Conservation (phyloP, 331 rosid genomes). For the Pyracantha coccinea region DNA sequence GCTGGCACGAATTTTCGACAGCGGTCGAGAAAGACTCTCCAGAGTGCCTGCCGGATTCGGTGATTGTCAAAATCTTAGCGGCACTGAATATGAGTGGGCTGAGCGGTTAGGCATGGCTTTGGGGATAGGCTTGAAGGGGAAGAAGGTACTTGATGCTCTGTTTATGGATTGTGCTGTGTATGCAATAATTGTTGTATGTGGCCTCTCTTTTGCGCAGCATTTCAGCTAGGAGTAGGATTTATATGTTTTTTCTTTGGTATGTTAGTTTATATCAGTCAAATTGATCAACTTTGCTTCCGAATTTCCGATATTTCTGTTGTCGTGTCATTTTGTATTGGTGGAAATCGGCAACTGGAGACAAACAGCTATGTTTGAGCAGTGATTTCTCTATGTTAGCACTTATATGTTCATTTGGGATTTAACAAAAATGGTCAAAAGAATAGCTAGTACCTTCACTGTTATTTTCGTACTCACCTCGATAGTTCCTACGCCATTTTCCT, state of each 20-base stretch:
- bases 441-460: background rate
- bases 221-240: background rate
- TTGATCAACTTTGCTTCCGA: background rate
- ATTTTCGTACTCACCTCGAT: background rate
- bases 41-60: slow-evolving; percentile 7
- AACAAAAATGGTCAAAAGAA: background rate
- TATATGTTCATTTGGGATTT: background rate
- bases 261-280: background rate
- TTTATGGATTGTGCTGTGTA: slow-evolving; percentile 66
- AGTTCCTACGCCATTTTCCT: background rate
- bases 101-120: slow-evolving; percentile 30
- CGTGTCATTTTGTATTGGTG: too few relatives aligned
- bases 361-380: background rate
- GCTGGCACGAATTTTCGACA: slow-evolving; percentile 33
- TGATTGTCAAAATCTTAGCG: background rate
- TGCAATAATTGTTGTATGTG: slow-evolving; percentile 52
- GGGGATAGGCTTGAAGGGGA: slow-evolving; percentile 38
- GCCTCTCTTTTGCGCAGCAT: slow-evolving; percentile 33
- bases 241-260: background rate
- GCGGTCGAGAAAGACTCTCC: slow-evolving; percentile 9
- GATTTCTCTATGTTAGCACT: background rate
- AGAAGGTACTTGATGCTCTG: slow-evolving; percentile 50
- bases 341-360: too few relatives aligned
- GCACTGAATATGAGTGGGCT: slow-evolving; percentile 26
- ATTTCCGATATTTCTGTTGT: background rate